Evolutionary conservation across 148 eudicot genomes (phyloP), one percentile per base, ranked within the genome.

Genomic region (Silene conica): DNA sequence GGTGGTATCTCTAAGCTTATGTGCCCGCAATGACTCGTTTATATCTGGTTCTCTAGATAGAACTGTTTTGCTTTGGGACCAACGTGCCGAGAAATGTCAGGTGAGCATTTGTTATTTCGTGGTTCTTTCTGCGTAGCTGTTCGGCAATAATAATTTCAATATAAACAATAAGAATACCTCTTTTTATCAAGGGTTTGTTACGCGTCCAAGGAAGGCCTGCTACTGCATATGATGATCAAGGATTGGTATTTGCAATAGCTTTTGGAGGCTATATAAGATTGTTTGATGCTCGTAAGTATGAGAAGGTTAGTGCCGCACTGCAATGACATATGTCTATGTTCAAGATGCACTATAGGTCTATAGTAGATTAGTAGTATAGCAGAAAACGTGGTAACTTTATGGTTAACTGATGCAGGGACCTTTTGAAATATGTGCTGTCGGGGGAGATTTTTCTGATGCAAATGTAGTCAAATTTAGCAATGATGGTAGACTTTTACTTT

Each of bases 161-260:
- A 16, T 16, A 28, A 59, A 19, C 55, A 12, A 23, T 28, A 7
- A 21, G 43, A 73, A 22, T 66, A 20, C 12, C 58, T 54, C 23
- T 66, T 66, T 45, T 68, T 8, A 13, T 25, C 41, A 48, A 95
- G 99, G 97, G 99, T 71, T 97, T 92, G 82, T 78, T 95, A 73
- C 97, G 88, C 74, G 97, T 86, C 68, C 96, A 92, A 83, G 97
- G 99, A 60, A 83, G 96, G 81, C 99, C 97, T 73, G 99, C 99
- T 67, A 84, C 99, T 45, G 92, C 90, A 72, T 95, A 95, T 85
- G 99, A 92, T 74, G 97, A 95, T 77, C 99, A 95, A 80, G 99
- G 97, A 60, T 85, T 95, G 60, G 94, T 89, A 34, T 92, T 95
- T 92, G 87, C 99, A 19, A 83, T 95, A 76, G 99, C 97, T 73